Evolutionary conservation across 768 basidiomycete genomes (phyloP).

Genomic region (Suillus hirtellus): DNA sequence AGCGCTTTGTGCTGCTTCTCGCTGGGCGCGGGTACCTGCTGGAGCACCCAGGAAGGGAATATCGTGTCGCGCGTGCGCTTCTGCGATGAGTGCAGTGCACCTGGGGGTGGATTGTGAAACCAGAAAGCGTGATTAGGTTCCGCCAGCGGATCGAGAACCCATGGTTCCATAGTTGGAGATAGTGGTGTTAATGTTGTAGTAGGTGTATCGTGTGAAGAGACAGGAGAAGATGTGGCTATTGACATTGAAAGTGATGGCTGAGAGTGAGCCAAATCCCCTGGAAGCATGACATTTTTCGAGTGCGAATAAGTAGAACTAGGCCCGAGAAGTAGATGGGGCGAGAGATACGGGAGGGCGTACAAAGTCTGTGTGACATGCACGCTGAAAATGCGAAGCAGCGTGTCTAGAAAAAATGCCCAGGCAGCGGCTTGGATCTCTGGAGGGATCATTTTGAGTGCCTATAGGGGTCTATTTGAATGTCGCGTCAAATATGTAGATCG

Average conservation of each 20-base stretch:
- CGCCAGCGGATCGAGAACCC: background rate
- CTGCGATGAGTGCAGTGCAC: background rate
- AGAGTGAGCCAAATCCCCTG: background rate
- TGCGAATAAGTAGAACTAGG: background rate
- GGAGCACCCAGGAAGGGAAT: background rate
- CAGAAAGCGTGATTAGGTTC: background rate
- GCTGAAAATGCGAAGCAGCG: constrained; percentile 4
- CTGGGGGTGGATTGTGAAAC: background rate
- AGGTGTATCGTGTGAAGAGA: background rate
- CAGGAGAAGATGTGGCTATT: background rate
- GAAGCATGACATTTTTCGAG: background rate
- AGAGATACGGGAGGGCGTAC: background rate
- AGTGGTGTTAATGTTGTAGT: background rate
- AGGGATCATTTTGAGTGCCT: background rate
- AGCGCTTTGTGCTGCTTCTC: constrained; percentile 1
- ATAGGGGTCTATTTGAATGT: background rate
- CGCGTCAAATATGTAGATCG: background rate
- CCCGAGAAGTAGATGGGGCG: background rate
- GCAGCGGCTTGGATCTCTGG: background rate
- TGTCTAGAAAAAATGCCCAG: constrained; percentile 1
- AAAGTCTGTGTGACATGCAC: background rate
- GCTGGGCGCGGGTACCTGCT: background rate
- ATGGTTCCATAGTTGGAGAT: background rate
- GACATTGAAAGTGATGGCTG: constrained; percentile 1
- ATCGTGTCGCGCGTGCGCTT: background rate